Evolutionary conservation across 2,329 filamentous ascomycete species (phyloP).

Genomic region (Thelonectria discophora): DNA sequence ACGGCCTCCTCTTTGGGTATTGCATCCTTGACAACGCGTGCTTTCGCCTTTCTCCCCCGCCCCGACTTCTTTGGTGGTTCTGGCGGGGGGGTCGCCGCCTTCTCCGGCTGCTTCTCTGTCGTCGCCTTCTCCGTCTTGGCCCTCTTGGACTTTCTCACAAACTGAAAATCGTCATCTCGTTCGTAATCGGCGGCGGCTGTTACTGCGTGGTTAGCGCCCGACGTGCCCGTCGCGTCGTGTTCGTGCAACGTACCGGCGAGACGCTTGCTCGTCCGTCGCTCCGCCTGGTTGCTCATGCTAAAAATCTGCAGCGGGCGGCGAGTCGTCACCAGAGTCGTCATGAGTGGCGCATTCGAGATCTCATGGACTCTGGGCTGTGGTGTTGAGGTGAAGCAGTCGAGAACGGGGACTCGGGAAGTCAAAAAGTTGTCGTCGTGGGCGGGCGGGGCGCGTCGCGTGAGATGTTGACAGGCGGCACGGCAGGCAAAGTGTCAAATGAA

Average conservation of each 20-base stretch:
- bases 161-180: constrained; percentile 80
- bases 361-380: constrained; percentile 39
- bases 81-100: constrained; percentile 35
- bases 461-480: constrained; percentile 17
- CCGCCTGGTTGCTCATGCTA: constrained; percentile 74
- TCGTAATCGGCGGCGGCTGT: constrained; percentile 64
- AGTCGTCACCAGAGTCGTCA: constrained; percentile 74
- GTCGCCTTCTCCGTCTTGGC: constrained; percentile 65
- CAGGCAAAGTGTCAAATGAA: neutral
- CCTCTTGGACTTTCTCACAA: constrained; percentile 73
- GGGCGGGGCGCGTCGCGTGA: constrained; percentile 35
- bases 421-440: constrained; percentile 24
- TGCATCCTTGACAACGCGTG: constrained; percentile 46
- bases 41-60: constrained; percentile 46
- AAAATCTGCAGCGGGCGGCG: constrained; percentile 71
- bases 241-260: constrained; percentile 63
- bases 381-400: constrained; percentile 26
- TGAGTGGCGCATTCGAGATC: constrained; percentile 61
- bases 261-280: constrained; percentile 71
- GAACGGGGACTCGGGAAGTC: too few relatives aligned
- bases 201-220: constrained; percentile 31
- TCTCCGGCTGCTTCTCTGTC: constrained; percentile 49
- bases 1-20: constrained; percentile 37
- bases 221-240: constrained; percentile 20
- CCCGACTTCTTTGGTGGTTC: constrained; percentile 50